Conservation (phyloP, 2,329 filamentous ascomycete species). For the Exophiala oligosperma region DNA sequence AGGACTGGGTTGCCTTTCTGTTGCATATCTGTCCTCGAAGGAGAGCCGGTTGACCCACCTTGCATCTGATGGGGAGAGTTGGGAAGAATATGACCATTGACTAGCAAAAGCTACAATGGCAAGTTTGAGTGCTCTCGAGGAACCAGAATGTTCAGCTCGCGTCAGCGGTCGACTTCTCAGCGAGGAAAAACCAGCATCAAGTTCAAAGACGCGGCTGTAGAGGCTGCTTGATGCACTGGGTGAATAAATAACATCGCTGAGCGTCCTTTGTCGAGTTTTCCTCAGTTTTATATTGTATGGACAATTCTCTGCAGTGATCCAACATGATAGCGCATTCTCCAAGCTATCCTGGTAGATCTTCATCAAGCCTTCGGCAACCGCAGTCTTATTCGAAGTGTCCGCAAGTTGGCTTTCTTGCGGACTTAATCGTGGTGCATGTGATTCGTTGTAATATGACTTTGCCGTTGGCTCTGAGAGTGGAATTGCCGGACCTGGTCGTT, state of each 20-base stretch:
- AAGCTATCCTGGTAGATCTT: slow-evolving; percentile 48
- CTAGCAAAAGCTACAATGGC: slow-evolving; percentile 46
- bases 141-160: slow-evolving; percentile 38
- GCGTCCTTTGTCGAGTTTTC: slow-evolving; percentile 5
- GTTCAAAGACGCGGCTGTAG: background rate
- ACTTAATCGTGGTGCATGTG: no score
- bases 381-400: slow-evolving; percentile 5
- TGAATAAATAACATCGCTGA: slow-evolving; percentile 19
- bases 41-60: no score
- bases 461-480: no score
- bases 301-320: slow-evolving; percentile 46
- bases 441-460: no score
- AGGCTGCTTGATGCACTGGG: no score
- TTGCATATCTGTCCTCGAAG: background rate
- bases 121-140: slow-evolving; percentile 41
- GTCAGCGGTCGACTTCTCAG: slow-evolving; percentile 39
- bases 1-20: background rate
- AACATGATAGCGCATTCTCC: slow-evolving; percentile 47
- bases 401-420: no score
- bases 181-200: slow-evolving; percentile 39
- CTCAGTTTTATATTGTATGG: slow-evolving; percentile 39
- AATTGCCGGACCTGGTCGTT: no score
- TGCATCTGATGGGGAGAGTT: background rate
- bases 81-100: slow-evolving; percentile 36
- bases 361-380: slow-evolving; percentile 41